These are phyloP conservation scores for Trichoderma sp. DNA, from an alignment of 2,329 filamentous ascomycete species.

Conservation along the genomic window DNA sequence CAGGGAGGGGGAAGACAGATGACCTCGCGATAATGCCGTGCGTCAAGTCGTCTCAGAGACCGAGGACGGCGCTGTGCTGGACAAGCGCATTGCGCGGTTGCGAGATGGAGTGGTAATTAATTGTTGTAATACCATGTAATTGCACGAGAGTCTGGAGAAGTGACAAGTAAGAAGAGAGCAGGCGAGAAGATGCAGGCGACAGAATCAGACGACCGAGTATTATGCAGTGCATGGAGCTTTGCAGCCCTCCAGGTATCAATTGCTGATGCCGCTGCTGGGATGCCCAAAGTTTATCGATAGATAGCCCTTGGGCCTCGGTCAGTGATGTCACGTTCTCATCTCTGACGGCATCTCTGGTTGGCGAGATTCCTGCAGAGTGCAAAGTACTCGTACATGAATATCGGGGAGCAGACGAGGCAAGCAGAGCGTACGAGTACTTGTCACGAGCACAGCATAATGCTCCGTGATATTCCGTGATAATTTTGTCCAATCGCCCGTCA, in stretches of 20 bases:
- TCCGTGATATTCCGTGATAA: background rate
- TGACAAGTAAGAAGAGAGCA: background rate
- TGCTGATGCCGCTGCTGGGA: conserved; percentile 13
- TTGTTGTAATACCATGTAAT: no score
- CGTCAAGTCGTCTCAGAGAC: background rate
- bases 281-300: conserved; percentile 14
- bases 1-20: conserved; percentile 16
- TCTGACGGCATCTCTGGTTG: no score
- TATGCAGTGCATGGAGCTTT: conserved; percentile 3
- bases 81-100: background rate
- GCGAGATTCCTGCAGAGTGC: background rate
- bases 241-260: conserved; percentile 5
- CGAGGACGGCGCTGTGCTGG: background rate
- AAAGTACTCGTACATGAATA: background rate
- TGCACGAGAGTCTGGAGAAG: background rate
- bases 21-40: conserved; percentile 12
- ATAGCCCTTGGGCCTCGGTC: background rate
- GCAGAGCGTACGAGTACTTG: background rate
- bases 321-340: background rate
- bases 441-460: no score
- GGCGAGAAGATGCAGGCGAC: background rate
- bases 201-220: conserved; percentile 1
- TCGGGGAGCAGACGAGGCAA: background rate
- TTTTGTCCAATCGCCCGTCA: background rate
- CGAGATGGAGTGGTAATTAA: background rate